Conservation (phyloP, 352 stramenopile genomes). For the Phytophthora uliginosa region DNA sequence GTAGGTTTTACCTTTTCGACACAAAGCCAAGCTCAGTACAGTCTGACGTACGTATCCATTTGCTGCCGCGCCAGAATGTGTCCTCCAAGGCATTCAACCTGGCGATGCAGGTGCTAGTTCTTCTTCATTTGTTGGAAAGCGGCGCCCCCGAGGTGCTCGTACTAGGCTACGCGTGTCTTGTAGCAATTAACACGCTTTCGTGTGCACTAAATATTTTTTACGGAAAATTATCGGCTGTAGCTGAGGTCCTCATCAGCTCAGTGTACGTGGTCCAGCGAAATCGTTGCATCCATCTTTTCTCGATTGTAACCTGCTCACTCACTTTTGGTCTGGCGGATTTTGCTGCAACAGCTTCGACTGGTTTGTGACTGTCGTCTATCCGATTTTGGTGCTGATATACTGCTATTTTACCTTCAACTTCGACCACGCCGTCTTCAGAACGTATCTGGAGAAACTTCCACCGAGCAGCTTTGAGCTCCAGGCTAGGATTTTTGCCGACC, state of each 20-base stretch:
- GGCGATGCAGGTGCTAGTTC: conserved; percentile 32
- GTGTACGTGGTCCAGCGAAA: conserved; percentile 24
- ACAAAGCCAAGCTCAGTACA: background rate
- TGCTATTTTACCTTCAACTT: conserved; percentile 46
- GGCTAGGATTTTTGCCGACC: conserved; percentile 39
- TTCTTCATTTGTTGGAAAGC: conserved; percentile 33
- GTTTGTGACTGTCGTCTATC: conserved; percentile 36
- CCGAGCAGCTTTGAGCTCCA: conserved; percentile 42
- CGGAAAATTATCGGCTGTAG: conserved; percentile 32
- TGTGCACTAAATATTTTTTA: conserved; percentile 25
- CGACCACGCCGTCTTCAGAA: conserved; percentile 32
- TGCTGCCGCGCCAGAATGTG: conserved; percentile 30
- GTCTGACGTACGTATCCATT: background rate
- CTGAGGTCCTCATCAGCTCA: conserved; percentile 45
- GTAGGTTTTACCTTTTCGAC: conserved; percentile 16
- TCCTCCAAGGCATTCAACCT: conserved; percentile 46
- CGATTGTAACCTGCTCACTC: background rate
- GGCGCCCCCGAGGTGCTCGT: conserved; percentile 34
- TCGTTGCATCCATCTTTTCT: background rate
- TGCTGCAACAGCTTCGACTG: conserved; percentile 38
- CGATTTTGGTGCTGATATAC: conserved; percentile 40
- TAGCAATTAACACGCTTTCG: conserved; percentile 38
- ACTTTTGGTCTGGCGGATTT: background rate
- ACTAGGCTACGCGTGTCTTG: conserved; percentile 31
- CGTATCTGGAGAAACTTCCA: conserved; percentile 27